Percentiles rank a stretch among this genome's conserved stretches.
These are phyloP conservation scores for Botrytis porri DNA, from an alignment of 2,329 filamentous ascomycete species.

Conservation along the genomic window DNA sequence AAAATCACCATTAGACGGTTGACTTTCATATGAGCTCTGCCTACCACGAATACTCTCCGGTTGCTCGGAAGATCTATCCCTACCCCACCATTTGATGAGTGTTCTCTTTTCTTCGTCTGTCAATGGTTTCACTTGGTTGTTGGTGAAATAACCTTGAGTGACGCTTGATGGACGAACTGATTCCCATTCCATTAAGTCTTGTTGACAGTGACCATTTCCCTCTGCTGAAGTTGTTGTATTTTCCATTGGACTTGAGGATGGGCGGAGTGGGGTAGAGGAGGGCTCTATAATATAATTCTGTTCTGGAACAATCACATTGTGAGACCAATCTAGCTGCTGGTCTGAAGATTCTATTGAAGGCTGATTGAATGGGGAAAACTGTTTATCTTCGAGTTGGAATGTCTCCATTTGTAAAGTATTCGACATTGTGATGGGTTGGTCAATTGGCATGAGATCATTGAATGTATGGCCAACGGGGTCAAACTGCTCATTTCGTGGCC, in stretches of 20 bases:
- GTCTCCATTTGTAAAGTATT: not conserved
- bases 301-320: not conserved
- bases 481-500: not conserved
- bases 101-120: slow-evolving; percentile 17
- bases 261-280: not conserved
- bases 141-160: slow-evolving; percentile 12
- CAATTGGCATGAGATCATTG: slow-evolving; percentile 7
- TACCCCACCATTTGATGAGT: slow-evolving; percentile 20
- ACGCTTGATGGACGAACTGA: slow-evolving; percentile 14
- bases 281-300: not conserved
- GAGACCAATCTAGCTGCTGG: not conserved
- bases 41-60: slow-evolving; percentile 16
- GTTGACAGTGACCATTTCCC: not conserved
- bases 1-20: slow-evolving; percentile 2
- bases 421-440: not conserved
- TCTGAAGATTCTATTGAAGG: not conserved
- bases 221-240: slow-evolving; percentile 6
- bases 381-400: not conserved
- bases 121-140: slow-evolving; percentile 13
- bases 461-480: not conserved
- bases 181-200: slow-evolving; percentile 18
- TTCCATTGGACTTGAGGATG: slow-evolving; percentile 20
- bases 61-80: slow-evolving; percentile 18
- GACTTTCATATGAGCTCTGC: slow-evolving; percentile 11
- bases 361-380: not conserved